These are phyloP conservation scores for Rhinocladiella similis DNA, from an alignment of 2,329 filamentous ascomycete genomes.

Conservation along the genomic window DNA sequence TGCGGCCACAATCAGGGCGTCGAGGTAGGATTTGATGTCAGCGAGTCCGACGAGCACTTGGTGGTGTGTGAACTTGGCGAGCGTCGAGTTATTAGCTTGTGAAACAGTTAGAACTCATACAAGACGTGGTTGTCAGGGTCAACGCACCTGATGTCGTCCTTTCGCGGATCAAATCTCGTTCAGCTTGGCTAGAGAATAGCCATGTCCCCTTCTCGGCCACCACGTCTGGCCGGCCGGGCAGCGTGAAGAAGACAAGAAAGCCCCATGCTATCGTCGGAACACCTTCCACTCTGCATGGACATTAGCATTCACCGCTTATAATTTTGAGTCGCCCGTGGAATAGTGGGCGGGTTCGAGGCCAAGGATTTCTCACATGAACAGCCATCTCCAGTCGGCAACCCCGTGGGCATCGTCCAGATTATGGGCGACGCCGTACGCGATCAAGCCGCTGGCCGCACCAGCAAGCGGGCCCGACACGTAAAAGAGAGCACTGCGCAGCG, in stretches of 20 bases:
- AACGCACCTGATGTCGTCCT: no score
- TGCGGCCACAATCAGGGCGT: background rate
- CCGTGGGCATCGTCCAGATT: conserved; percentile 58
- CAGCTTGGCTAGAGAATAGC: background rate
- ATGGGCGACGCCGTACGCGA: conserved; percentile 63
- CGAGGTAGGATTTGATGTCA: conserved; percentile 10
- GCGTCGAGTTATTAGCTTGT: conserved; percentile 4
- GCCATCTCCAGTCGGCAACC: conserved; percentile 60
- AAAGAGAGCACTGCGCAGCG: background rate
- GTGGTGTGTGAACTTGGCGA: background rate
- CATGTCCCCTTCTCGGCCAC: background rate
- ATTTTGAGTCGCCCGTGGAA: no score
- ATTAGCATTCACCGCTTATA: no score
- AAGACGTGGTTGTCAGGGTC: no score
- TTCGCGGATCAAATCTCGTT: background rate
- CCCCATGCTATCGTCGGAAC: conserved; percentile 63
- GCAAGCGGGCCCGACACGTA: conserved; percentile 52
- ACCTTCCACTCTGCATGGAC: no score
- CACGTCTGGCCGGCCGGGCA: conserved; percentile 63
- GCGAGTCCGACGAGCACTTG: conserved; percentile 6
- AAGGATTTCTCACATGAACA: no score
- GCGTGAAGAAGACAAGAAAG: conserved; percentile 55
- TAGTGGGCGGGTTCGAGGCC: no score
- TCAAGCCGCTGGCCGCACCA: conserved; percentile 68
- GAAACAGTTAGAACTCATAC: no score